These are phyloP conservation scores for Verticillium tricorpus DNA, from an alignment of 2,329 filamentous ascomycete genomes.

Conservation along the genomic window DNA sequence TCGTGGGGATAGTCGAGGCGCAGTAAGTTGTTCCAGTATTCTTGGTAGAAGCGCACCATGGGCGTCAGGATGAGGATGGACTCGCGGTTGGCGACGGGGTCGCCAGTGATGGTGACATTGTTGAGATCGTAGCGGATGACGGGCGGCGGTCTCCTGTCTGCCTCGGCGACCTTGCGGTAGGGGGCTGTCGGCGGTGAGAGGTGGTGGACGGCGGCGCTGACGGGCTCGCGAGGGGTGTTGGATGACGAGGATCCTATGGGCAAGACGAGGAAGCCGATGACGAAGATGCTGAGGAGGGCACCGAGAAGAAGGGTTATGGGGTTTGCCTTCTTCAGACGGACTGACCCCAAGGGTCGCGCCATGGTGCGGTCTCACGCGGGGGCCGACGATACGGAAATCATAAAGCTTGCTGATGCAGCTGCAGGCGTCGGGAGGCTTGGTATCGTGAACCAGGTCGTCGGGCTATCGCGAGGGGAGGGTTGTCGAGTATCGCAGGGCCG, in stretches of 20 bases:
- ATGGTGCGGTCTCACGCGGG: conserved; percentile 24
- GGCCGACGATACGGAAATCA: neutral
- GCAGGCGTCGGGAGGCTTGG: neutral
- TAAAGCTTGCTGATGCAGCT: neutral
- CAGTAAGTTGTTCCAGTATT: conserved; percentile 92
- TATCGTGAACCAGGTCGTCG: neutral
- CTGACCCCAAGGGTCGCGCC: conserved; percentile 56
- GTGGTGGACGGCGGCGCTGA: conserved; percentile 38
- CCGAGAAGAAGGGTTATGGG: conserved; percentile 72
- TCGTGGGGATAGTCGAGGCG: conserved; percentile 86
- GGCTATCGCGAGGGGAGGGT: neutral
- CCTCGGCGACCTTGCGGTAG: conserved; percentile 44
- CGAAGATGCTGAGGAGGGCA: conserved; percentile 65
- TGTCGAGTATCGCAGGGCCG: neutral
- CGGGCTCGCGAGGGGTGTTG: conserved; percentile 42
- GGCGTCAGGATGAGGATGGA: conserved; percentile 88
- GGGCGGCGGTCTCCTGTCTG: conserved; percentile 64
- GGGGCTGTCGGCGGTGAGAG: conserved; percentile 38
- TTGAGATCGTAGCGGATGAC: conserved; percentile 94
- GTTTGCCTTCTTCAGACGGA: conserved; percentile 75
- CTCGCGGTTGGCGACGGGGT: conserved; percentile 76
- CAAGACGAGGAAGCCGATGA: conserved; percentile 59
- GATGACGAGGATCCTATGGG: conserved; percentile 45
- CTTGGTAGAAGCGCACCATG: conserved; percentile 86
- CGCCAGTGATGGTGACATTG: conserved; percentile 77